Evolutionary conservation across 352 stramenopile genomes (phyloP).

Genomic region (Globisporangium ultimum): DNA sequence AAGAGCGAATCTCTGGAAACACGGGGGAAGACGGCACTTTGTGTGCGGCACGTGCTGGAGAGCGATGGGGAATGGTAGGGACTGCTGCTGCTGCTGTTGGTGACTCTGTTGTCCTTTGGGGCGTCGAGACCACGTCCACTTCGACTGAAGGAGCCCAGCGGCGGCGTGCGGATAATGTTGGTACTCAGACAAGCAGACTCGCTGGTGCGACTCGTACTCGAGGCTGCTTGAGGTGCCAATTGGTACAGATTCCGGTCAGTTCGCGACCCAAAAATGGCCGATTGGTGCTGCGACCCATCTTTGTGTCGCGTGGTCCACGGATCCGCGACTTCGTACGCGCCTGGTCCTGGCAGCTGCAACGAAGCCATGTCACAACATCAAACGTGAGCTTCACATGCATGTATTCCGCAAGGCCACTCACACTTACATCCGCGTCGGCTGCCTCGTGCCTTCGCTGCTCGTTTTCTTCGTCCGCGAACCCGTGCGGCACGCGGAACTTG

Average conservation of each 20-base stretch:
- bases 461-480: slow-evolving; percentile 50
- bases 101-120: not conserved
- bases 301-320: slow-evolving; percentile 19
- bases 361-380: not conserved
- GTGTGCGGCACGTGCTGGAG: not conserved
- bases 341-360: slow-evolving; percentile 32
- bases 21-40: slow-evolving; percentile 13
- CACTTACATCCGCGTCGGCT: slow-evolving; percentile 21
- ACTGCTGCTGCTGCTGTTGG: not conserved
- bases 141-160: slow-evolving; percentile 10
- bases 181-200: too few species aligned
- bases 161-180: not conserved
- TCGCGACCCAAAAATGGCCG: slow-evolving; percentile 13
- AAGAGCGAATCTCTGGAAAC: slow-evolving; percentile 5
- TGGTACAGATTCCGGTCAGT: slow-evolving; percentile 21
- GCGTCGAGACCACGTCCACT: slow-evolving; percentile 6
- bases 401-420: not conserved
- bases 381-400: too few species aligned
- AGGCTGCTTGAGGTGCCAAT: not conserved
- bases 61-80: not conserved
- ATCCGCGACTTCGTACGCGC: slow-evolving; percentile 40
- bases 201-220: not conserved
- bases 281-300: slow-evolving; percentile 5
- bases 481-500: slow-evolving; percentile 47
- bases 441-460: slow-evolving; percentile 9